These are phyloP conservation scores for Penicillium sp. DNA, from an alignment of 2,329 filamentous ascomycete genomes.

Conservation along the genomic window DNA sequence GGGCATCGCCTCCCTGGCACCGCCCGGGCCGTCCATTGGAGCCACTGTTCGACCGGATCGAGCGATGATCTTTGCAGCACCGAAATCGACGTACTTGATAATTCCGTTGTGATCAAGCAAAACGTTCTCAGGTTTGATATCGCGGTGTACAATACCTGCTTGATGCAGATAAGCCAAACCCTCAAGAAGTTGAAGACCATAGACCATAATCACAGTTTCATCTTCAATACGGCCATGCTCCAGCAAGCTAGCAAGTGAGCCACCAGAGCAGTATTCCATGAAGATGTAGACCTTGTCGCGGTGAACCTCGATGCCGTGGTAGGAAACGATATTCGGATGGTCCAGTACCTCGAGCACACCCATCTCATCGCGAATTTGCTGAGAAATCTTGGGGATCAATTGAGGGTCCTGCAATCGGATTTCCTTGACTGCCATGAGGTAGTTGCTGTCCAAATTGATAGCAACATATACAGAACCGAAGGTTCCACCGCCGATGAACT, in stretches of 20 bases:
- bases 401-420: conserved; percentile 97
- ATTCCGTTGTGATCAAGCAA: conserved; percentile 96
- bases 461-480: conserved; percentile 98
- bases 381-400: conserved; percentile 89
- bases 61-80: conserved; percentile 94
- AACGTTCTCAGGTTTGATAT: conserved; percentile 98
- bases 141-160: conserved; percentile 87
- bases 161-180: conserved; percentile 93
- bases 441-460: conserved; percentile 94
- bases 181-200: conserved; percentile 90
- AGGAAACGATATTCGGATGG: conserved; percentile 96
- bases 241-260: conserved; percentile 83
- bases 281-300: conserved; percentile 99
- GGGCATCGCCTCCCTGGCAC: conserved; percentile 40
- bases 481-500: conserved; percentile 94
- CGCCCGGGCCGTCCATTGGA: conserved; percentile 61
- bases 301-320: conserved; percentile 97
- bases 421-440: conserved; percentile 98
- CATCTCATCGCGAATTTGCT: conserved; percentile 97
- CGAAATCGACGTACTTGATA: conserved; percentile 99
- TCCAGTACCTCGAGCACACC: conserved; percentile 92
- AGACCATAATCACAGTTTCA: conserved; percentile 96
- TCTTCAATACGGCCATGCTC: conserved; percentile 98
- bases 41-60: conserved; percentile 87
- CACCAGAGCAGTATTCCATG: conserved; percentile 98